phyloP scores from a whole-genome alignment of 805 yeast genomes.

The Ogataea dorogensis region DNA sequence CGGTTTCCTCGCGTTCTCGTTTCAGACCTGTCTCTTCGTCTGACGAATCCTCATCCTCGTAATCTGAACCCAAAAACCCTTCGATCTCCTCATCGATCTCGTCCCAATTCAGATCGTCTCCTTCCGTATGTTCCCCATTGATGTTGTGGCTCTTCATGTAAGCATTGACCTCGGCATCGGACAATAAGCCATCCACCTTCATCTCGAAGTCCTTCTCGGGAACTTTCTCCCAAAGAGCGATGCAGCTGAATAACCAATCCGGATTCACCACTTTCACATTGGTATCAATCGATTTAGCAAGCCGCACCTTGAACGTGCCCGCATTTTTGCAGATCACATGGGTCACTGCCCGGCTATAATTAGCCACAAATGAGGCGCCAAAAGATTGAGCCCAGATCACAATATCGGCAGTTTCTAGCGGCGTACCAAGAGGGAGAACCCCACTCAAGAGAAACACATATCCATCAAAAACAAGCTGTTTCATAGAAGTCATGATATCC shows the following conservation, averaged over 20 bases:
- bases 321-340: slow-evolving; percentile 84
- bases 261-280: slow-evolving; percentile 77
- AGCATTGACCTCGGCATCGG: slow-evolving; percentile 45
- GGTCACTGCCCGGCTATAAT: slow-evolving; percentile 71
- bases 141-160: slow-evolving; percentile 37
- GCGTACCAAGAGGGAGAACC: slow-evolving; percentile 79
- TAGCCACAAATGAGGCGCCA: slow-evolving; percentile 81
- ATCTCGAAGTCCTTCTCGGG: slow-evolving; percentile 61
- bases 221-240: slow-evolving; percentile 72
- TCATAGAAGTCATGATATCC: slow-evolving; percentile 71
- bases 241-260: slow-evolving; percentile 88
- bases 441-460: slow-evolving; percentile 81
- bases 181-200: slow-evolving; percentile 45
- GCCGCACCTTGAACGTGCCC: slow-evolving; percentile 79
- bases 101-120: slow-evolving; percentile 45
- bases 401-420: slow-evolving; percentile 73
- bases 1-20: slow-evolving; percentile 23
- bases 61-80: slow-evolving; percentile 48
- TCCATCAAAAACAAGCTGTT: slow-evolving; percentile 62
- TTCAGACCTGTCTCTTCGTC: slow-evolving; percentile 17
- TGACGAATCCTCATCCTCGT: slow-evolving; percentile 35
- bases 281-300: slow-evolving; percentile 65
- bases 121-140: slow-evolving; percentile 43
- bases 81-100: slow-evolving; percentile 58
- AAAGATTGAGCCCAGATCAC: slow-evolving; percentile 90